These are phyloP conservation scores for Coprinellus micaceus DNA, from an alignment of 768 basidiomycete species.

Conservation along the genomic window DNA sequence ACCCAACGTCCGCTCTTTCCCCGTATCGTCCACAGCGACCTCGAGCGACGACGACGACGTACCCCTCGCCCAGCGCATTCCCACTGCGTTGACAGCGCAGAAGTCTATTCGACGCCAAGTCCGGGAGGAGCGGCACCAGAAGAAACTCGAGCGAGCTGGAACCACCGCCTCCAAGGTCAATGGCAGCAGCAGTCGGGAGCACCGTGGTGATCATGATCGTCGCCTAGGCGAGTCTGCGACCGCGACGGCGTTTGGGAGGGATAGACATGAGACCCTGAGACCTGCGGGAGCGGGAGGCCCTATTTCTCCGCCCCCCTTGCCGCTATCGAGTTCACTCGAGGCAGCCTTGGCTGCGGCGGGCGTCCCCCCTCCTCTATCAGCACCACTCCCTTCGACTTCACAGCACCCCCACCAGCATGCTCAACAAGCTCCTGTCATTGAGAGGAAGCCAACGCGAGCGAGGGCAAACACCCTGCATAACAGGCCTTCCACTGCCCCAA, in stretches of 20 bases:
- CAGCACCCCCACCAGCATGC: too few relatives aligned
- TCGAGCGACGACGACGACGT: constrained; percentile 65
- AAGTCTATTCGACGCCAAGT: constrained; percentile 73
- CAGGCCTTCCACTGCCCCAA: constrained; percentile 18
- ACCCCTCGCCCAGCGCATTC: constrained; percentile 79
- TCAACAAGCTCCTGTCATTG: too few relatives aligned
- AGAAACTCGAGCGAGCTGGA: constrained; percentile 42
- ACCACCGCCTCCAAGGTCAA: constrained; percentile 17
- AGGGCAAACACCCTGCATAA: constrained; percentile 45
- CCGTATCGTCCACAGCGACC: background rate
- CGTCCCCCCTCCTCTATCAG: too few relatives aligned
- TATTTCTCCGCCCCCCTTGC: constrained; percentile 8
- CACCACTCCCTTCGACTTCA: too few relatives aligned
- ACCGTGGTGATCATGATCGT: background rate
- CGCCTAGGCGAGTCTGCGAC: constrained; percentile 5
- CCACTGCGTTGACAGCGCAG: constrained; percentile 79
- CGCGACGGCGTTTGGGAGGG: constrained; percentile 15
- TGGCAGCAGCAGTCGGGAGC: constrained; percentile 1
- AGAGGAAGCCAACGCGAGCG: constrained; percentile 26
- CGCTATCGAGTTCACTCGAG: constrained; percentile 33
- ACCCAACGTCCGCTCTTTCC: background rate
- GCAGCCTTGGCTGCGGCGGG: constrained; percentile 35
- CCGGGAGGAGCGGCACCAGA: constrained; percentile 60
- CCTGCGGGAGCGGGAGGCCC: constrained; percentile 27
- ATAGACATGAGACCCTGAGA: constrained; percentile 32